Percentiles rank a stretch among this genome's conserved stretches.
Evolutionary conservation across 805 yeast species (phyloP).

Genomic region (Saccharomycopsis fermentans): DNA sequence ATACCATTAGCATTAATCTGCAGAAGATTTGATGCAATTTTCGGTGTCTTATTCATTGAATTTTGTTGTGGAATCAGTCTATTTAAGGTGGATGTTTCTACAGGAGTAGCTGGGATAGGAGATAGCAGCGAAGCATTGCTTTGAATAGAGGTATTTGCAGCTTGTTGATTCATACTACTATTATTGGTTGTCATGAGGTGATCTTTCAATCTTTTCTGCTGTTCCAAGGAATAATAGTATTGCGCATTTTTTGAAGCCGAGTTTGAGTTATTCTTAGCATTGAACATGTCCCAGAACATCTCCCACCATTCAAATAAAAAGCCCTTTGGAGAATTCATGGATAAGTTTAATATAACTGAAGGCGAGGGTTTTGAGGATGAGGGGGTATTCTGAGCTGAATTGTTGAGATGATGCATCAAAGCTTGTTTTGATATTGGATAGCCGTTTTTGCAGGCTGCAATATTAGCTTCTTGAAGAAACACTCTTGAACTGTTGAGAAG

Average conservation of each 20-base stretch:
- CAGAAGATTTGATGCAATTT: conserved; percentile 10
- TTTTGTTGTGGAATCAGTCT: conserved; percentile 8
- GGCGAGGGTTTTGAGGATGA: background rate
- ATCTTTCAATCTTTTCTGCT: conserved; percentile 6
- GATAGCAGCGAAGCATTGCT: conserved; percentile 15
- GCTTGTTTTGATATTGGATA: conserved; percentile 23
- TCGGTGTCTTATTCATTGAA: conserved; percentile 13
- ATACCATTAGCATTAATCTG: background rate
- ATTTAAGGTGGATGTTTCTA: background rate
- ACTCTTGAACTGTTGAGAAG: conserved; percentile 62
- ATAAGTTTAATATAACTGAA: conserved; percentile 32
- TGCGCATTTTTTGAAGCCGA: conserved; percentile 31
- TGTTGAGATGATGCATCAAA: background rate
- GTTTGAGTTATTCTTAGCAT: conserved; percentile 53
- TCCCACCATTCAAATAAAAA: conserved; percentile 94
- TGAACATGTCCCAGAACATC: conserved; percentile 88
- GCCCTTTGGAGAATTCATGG: conserved; percentile 79
- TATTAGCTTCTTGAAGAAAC: conserved; percentile 69
- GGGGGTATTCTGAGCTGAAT: background rate
- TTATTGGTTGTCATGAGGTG: background rate
- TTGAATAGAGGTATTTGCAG: conserved; percentile 23
- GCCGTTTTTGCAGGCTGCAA: conserved; percentile 35
- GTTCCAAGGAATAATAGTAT: conserved; percentile 25
- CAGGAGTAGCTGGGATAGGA: conserved; percentile 3
- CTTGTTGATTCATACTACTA: conserved; percentile 13